A percentile compares a stretch with the other conserved stretches of the same genome.
Conservation (phyloP, 306 rosid genomes). For the Lathyrus aphaca region DNA sequence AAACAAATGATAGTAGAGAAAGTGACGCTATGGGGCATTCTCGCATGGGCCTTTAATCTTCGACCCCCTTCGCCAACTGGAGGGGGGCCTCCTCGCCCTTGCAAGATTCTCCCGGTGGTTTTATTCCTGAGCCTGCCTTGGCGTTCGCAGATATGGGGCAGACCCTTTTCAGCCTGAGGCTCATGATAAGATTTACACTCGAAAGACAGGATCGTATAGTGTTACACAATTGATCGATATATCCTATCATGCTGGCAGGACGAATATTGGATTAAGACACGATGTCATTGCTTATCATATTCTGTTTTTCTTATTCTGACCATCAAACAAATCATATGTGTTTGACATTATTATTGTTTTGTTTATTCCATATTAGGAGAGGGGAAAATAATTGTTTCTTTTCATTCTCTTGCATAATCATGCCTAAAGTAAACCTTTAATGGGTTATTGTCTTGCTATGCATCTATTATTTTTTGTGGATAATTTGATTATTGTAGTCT, state of each 20-base stretch:
- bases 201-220: neutral
- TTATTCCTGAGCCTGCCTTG: too few species aligned
- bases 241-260: neutral
- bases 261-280: neutral
- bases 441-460: neutral
- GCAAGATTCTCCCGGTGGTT: too few species aligned
- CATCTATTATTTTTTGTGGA: neutral
- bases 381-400: neutral
- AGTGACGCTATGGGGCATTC: too few species aligned
- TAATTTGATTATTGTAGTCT: constrained; percentile 33
- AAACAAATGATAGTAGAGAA: too few species aligned
- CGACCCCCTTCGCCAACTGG: too few species aligned
- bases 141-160: too few species aligned
- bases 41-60: too few species aligned
- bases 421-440: neutral
- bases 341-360: neutral
- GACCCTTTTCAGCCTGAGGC: too few species aligned
- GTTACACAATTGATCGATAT: neutral
- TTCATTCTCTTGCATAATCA: constrained; percentile 14
- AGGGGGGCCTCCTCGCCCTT: too few species aligned
- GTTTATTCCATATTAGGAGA: neutral
- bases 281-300: neutral
- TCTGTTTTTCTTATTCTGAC: neutral
- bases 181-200: neutral
- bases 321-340: neutral